Base-by-base conservation (phyloP, 352 stramenopile species). In the Phytopythium sindhum region DNA sequence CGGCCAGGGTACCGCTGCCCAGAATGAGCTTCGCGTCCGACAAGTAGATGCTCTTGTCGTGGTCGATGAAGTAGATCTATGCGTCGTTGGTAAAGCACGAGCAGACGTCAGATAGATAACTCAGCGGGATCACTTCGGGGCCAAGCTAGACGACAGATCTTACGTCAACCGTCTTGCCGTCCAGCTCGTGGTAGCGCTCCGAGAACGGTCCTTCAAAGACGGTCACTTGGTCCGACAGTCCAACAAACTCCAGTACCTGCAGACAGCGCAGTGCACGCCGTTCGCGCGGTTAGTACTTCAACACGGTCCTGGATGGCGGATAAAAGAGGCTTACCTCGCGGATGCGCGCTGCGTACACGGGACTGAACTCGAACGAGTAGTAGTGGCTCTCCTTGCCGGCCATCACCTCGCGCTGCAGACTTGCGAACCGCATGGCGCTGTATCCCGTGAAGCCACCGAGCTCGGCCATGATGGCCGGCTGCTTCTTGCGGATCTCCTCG, bases 361-460 rank as follows among this genome's bases (percentile, higher is more conserved):
- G 69, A 12, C 65, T 77, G 66, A 70, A 81, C 57, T 86, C 74
- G 45, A 83, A 86, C 24, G 74, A 74, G 54, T 75, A 78, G 54
- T 81, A 86, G 47, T 83, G 74, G 23, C 74, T 74, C 52, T 72
- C 52, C 14, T 65, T 61, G 15, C 64, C 48, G 11, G 59, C 67
- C 23, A 51, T 61, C 15, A 83, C 70, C 26, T 80, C 66, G 29
- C 70, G 72, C 55, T 85, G 76, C 52, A 77, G 33, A 45, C 66
- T 77, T 12, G 72, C 77, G 24, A 83, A 83, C 2, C 72, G 67
- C 55, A 81, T 72, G 12, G 74, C 64, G 48, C 77, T 86, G 68
- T 86, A 86, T 33, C 77, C 74, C 0, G 70, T 74, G 72, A 76
- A 86, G 21, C 61, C 70, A 1, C 77, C 77, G 15, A 86, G 56